phyloP scores from a whole-genome alignment of 164 flowering plant species.

The Nelumbo lutea region DNA sequence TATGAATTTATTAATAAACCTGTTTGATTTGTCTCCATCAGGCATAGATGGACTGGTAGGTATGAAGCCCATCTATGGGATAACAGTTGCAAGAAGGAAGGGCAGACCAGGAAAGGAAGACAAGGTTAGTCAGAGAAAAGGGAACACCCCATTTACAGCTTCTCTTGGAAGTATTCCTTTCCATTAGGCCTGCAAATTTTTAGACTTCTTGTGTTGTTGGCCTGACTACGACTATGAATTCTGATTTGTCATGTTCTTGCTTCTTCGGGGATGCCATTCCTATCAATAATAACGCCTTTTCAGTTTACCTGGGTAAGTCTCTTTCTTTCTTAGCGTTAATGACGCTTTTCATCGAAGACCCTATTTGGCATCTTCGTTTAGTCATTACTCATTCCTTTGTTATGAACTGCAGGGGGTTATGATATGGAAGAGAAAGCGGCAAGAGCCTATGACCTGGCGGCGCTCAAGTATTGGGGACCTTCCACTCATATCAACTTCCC shows the following conservation, averaged over 20 bases:
- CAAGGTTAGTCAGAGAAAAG: constrained; percentile 54
- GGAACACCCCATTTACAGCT: constrained; percentile 2
- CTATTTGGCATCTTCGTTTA: background rate
- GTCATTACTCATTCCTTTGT: constrained; percentile 2
- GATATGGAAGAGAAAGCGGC: constrained; percentile 96
- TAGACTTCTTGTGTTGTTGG: constrained; percentile 17
- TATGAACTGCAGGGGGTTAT: constrained; percentile 61
- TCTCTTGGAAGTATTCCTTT: constrained; percentile 17
- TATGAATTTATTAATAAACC: background rate
- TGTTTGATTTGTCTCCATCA: constrained; percentile 16
- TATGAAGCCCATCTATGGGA: constrained; percentile 96
- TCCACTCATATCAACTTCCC: constrained; percentile 78
- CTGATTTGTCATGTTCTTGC: constrained; percentile 25
- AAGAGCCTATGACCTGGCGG: constrained; percentile 87
- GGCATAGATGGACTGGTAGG: constrained; percentile 95
- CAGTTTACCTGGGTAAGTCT: constrained; percentile 73
- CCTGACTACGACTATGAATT: constrained; percentile 26
- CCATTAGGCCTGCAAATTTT: constrained; percentile 5
- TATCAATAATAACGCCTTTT: constrained; percentile 17
- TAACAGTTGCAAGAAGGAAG: constrained; percentile 91
- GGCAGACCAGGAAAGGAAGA: constrained; percentile 91
- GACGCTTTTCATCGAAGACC: background rate
- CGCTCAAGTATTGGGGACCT: constrained; percentile 91
- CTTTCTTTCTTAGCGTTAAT: background rate
- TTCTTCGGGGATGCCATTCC: constrained; percentile 24